phyloP scores from a whole-genome alignment of 2,329 filamentous ascomycete genomes.

The Diaporthe citriasiana region DNA sequence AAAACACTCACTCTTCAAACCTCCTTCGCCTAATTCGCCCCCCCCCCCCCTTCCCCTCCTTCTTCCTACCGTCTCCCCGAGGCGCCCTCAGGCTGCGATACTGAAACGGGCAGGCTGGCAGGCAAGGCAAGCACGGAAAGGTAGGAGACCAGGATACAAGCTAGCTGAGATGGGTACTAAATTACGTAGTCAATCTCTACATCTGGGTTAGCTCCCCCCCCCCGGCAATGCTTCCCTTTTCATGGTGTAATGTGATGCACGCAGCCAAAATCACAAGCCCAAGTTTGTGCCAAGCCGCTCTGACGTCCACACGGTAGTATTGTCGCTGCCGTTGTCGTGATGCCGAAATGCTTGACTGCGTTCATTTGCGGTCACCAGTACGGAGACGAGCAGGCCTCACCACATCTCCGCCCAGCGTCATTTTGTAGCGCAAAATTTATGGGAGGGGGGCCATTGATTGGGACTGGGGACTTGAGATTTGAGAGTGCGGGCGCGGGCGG shows the following conservation, averaged over 20 bases:
- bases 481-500: neutral
- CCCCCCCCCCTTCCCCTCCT: too few species aligned
- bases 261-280: neutral
- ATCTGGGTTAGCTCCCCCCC: neutral
- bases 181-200: conserved; percentile 9
- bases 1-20: too few species aligned
- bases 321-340: conserved; percentile 3
- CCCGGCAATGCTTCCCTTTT: neutral
- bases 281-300: conserved; percentile 5
- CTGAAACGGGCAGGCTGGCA: conserved; percentile 9
- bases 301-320: conserved; percentile 14
- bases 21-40: too few species aligned
- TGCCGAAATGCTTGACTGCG: neutral
- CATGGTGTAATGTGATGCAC: neutral
- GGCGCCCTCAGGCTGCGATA: neutral
- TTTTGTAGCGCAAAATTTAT: too few species aligned
- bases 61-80: too few species aligned
- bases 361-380: neutral
- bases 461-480: neutral
- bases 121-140: neutral
- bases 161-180: conserved; percentile 5
- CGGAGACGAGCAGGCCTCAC: neutral
- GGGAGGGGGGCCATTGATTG: too few species aligned
- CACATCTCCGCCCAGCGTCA: neutral
- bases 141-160: neutral